Evolutionary conservation across 805 yeast genomes (phyloP).

Genomic region (Cephaloascus albidus): DNA sequence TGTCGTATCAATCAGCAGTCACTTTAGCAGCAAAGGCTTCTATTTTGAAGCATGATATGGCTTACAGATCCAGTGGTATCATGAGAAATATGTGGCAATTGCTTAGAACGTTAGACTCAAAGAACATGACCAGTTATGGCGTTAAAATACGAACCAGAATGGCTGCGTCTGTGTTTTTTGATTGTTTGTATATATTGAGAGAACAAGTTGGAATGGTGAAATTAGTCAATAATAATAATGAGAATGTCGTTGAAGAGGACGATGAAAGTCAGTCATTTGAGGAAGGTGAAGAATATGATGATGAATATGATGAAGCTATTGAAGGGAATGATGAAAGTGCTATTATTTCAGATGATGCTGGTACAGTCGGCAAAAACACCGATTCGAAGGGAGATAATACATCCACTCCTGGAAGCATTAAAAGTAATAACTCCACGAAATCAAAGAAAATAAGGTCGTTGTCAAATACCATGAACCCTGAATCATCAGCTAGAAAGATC

Average conservation of each 20-base stretch:
- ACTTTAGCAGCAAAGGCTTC: constrained; percentile 70
- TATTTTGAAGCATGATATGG: constrained; percentile 82
- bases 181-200: constrained; percentile 74
- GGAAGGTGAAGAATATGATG: constrained; percentile 22
- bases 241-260: constrained; percentile 12
- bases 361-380: constrained; percentile 1
- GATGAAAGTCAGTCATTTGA: constrained; percentile 17
- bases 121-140: constrained; percentile 24
- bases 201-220: constrained; percentile 85
- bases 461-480: constrained; percentile 53
- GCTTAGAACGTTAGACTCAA: constrained; percentile 58
- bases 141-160: constrained; percentile 71
- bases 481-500: constrained; percentile 62
- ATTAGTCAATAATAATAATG: constrained; percentile 22
- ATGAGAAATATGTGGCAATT: constrained; percentile 93
- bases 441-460: constrained; percentile 36
- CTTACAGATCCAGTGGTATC: constrained; percentile 86
- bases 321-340: constrained; percentile 17
- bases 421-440: constrained; percentile 19
- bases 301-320: constrained; percentile 15
- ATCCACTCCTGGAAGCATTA: constrained; percentile 25
- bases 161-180: constrained; percentile 91
- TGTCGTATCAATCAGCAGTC: constrained; percentile 58
- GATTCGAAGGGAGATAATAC: constrained; percentile 7
- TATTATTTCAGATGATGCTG: constrained; percentile 12